A percentile compares a stretch with the other conserved stretches of the same genome.
Conservation (phyloP, 179 eudicot genomes). For the Heliamphora pulchella region DNA sequence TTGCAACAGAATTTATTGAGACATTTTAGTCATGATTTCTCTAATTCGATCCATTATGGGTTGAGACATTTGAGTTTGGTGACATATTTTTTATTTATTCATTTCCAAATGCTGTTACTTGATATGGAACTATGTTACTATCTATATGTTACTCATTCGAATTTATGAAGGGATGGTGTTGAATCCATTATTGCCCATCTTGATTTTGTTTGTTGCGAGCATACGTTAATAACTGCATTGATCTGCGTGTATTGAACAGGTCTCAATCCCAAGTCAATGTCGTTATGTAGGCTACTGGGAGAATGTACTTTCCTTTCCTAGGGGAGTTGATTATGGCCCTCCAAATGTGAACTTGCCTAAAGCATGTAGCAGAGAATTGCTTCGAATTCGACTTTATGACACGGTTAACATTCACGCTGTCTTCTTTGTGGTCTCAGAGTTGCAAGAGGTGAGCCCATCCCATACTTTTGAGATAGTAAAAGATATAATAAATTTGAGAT, state of each 20-base stretch:
- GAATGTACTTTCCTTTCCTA: slow-evolving; percentile 26
- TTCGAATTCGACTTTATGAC: slow-evolving; percentile 47
- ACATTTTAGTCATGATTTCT: neutral
- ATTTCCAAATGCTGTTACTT: no score
- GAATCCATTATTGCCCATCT: slow-evolving; percentile 8
- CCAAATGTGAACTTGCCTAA: slow-evolving; percentile 38
- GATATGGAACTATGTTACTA: no score
- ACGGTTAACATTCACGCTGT: slow-evolving; percentile 29
- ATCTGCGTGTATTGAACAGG: slow-evolving; percentile 29
- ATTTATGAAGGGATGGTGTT: neutral
- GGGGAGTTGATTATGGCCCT: slow-evolving; percentile 19
- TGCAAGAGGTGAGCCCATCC: slow-evolving; percentile 40
- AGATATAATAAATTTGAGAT: neutral
- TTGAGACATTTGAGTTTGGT: no score
- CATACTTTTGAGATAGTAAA: slow-evolving; percentile 1
- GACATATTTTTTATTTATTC: no score
- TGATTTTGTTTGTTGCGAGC: neutral
- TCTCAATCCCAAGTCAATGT: slow-evolving; percentile 63
- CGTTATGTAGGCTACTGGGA: slow-evolving; percentile 69
- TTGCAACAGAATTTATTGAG: neutral
- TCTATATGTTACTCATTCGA: no score
- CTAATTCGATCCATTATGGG: neutral
- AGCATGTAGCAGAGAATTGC: slow-evolving; percentile 38
- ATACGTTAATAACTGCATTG: neutral
- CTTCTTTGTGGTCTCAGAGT: slow-evolving; percentile 44